A percentile compares a stretch with the other conserved stretches of the same genome.
Evolutionary conservation across 805 yeast genomes (phyloP).

Genomic region (Lipomyces sp.): DNA sequence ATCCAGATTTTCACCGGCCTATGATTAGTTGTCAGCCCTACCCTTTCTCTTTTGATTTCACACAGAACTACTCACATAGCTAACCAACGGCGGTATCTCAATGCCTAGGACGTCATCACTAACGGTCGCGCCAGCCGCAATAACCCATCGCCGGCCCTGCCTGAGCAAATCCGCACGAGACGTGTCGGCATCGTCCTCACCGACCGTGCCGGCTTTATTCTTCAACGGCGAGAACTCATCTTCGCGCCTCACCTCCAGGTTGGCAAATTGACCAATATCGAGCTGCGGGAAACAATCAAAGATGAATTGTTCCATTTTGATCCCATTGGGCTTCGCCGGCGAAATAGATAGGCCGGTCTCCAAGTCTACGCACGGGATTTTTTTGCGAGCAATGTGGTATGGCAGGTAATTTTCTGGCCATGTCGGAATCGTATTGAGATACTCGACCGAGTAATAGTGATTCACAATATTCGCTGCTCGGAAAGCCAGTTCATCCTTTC

Average conservation of each 20-base stretch:
- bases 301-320: slow-evolving; percentile 94
- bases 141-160: slow-evolving; percentile 77
- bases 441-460: slow-evolving; percentile 88
- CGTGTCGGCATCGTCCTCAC: slow-evolving; percentile 82
- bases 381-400: slow-evolving; percentile 93
- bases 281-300: slow-evolving; percentile 92
- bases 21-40: slow-evolving; percentile 48
- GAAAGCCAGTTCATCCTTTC: slow-evolving; percentile 53
- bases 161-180: slow-evolving; percentile 67
- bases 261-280: slow-evolving; percentile 73
- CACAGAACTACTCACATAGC: slow-evolving; percentile 57
- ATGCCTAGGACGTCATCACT: slow-evolving; percentile 53
- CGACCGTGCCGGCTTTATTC: slow-evolving; percentile 57
- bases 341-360: slow-evolving; percentile 54
- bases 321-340: slow-evolving; percentile 85
- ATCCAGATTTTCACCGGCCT: slow-evolving; percentile 68
- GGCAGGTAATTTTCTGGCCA: slow-evolving; percentile 80
- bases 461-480: slow-evolving; percentile 98
- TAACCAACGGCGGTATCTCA: slow-evolving; percentile 76
- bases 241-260: slow-evolving; percentile 83
- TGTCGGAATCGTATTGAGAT: slow-evolving; percentile 61
- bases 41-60: slow-evolving; percentile 14
- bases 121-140: slow-evolving; percentile 61
- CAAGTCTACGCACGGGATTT: slow-evolving; percentile 66
- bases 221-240: slow-evolving; percentile 94